Percentiles rank a stretch among this genome's conserved stretches.
phyloP scores from a whole-genome alignment of 495 filamentous ascomycete genomes.

The Sphaerosporella brunnea region DNA sequence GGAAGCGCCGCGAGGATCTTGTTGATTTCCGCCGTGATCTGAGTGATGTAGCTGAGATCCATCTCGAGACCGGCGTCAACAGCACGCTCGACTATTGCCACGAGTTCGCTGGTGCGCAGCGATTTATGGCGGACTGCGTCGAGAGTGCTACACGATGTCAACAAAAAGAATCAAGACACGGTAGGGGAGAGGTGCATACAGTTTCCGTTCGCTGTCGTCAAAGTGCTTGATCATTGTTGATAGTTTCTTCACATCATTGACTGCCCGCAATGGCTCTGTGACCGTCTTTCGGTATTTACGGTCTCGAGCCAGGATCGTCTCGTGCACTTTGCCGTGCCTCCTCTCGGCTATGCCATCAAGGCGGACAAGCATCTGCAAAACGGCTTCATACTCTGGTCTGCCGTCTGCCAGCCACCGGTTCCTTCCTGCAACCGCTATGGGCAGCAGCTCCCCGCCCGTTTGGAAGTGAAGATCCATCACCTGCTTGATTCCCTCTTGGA shows the following conservation, averaged over 20 bases:
- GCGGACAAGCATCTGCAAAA: constrained; percentile 21
- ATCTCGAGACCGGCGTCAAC: constrained; percentile 25
- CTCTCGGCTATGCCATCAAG: constrained; percentile 22
- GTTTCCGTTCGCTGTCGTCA: constrained; percentile 28
- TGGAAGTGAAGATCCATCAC: constrained; percentile 20
- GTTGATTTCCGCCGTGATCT: constrained; percentile 19
- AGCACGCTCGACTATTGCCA: constrained; percentile 22
- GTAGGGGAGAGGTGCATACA: constrained; percentile 8
- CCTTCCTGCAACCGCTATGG: constrained; percentile 16
- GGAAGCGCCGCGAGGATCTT: constrained; percentile 11
- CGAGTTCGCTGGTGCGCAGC: constrained; percentile 17
- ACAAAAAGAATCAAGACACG: background rate
- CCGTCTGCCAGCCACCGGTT: constrained; percentile 14
- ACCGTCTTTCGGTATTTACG: constrained; percentile 28
- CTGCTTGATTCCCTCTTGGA: constrained; percentile 22
- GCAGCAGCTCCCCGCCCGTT: constrained; percentile 4
- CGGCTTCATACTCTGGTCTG: constrained; percentile 12
- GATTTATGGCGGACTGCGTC: constrained; percentile 12
- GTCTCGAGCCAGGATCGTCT: constrained; percentile 27
- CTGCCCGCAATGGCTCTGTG: constrained; percentile 26
- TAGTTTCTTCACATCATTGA: constrained; percentile 27
- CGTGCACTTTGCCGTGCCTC: constrained; percentile 26
- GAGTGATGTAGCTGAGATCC: constrained; percentile 22
- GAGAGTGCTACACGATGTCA: constrained; percentile 10
- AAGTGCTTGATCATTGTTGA: constrained; percentile 29